These are phyloP conservation scores for Pyricularia grisea DNA, from an alignment of 2,329 filamentous ascomycete genomes.

Conservation along the genomic window DNA sequence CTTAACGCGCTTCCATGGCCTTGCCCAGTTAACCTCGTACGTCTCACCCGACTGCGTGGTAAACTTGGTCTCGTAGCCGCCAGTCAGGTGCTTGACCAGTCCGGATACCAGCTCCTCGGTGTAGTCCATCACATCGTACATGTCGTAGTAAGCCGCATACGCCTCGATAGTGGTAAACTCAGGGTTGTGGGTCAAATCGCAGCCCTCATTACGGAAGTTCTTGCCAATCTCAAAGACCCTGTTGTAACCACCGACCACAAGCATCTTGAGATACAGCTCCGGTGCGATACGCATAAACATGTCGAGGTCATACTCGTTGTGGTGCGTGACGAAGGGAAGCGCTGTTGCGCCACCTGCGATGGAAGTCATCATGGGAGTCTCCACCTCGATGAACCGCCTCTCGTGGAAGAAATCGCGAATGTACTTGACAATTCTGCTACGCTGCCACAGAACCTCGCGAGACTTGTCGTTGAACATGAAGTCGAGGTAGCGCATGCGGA, in stretches of 20 bases:
- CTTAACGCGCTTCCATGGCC: constrained; percentile 84
- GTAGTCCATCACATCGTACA: constrained; percentile 82
- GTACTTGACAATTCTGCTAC: constrained; percentile 80
- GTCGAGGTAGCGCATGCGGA: constrained; percentile 89
- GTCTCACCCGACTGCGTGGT: constrained; percentile 78
- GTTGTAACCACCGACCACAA: constrained; percentile 87
- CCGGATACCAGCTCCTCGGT: constrained; percentile 90
- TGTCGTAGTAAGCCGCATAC: constrained; percentile 88
- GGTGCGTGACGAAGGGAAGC: constrained; percentile 88
- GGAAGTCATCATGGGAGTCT: constrained; percentile 95
- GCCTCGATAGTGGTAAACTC: constrained; percentile 98
- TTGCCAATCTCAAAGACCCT: constrained; percentile 93
- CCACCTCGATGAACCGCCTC: constrained; percentile 83
- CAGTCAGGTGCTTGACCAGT: constrained; percentile 81
- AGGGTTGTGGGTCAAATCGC: constrained; percentile 91
- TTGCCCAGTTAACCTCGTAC: constrained; percentile 92
- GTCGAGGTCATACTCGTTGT: constrained; percentile 92
- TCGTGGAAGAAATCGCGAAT: constrained; percentile 84
- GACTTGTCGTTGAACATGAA: constrained; percentile 92
- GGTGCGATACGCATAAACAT: constrained; percentile 93
- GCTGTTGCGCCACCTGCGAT: constrained; percentile 94
- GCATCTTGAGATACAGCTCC: constrained; percentile 94
- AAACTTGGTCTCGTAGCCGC: constrained; percentile 76
- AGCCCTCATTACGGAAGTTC: constrained; percentile 90
- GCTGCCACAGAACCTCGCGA: constrained; percentile 73